Base-by-base conservation (phyloP, 2,329 filamentous ascomycete species). In the Leptographium radiaticola region DNA sequence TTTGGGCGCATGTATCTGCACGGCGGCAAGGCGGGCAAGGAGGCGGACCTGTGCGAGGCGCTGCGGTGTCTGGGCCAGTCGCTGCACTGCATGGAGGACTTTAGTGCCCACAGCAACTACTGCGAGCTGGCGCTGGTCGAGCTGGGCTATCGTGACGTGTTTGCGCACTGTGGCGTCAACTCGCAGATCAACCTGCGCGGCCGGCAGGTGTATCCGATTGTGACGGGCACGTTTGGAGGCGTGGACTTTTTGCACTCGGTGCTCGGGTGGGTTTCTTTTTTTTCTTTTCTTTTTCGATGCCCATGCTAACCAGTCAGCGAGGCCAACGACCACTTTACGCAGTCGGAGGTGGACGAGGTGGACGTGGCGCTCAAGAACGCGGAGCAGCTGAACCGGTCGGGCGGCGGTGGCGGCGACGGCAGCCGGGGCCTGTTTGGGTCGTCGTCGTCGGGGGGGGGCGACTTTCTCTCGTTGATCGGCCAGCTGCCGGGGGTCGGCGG, bases 231-330 rank as follows among this genome's bases (percentile, higher is more conserved):
- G 0, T 93, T 93, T 67, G 87, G 87, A 43, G 87, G 81, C 59
- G 87, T 91, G 3, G 87, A 91, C 66, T 93, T 93, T 65, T 71
- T 91, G 59, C 87, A 93, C 66, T 89, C 86, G 1, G 86, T 88
- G 34, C 69, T 81, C 49, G 79, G 65, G 62, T 65, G 52, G 16
- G 59, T 57, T 15, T 15, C 16, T 25, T 45, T 1, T 15, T 16
- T 4, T 18, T 18, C 9, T 4, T 50, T 20, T 39, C 10, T 6
- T 15, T 5, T 31, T 13, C 1, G n/a, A 6, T 20, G 33, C 42
- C 54, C 42, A 43, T 2, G 30, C 44, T 31, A 25, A 13, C 40
- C 33, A 10, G 31, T 16, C 46, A 65, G 64, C 34, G 87, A 91
- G 66, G 87, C 87, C 36, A 87, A 80, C 12, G 87, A 93, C 63